Evolutionary conservation across 495 filamentous ascomycete genomes (phyloP).

Genomic region (Pseudotulostoma volvatum): DNA sequence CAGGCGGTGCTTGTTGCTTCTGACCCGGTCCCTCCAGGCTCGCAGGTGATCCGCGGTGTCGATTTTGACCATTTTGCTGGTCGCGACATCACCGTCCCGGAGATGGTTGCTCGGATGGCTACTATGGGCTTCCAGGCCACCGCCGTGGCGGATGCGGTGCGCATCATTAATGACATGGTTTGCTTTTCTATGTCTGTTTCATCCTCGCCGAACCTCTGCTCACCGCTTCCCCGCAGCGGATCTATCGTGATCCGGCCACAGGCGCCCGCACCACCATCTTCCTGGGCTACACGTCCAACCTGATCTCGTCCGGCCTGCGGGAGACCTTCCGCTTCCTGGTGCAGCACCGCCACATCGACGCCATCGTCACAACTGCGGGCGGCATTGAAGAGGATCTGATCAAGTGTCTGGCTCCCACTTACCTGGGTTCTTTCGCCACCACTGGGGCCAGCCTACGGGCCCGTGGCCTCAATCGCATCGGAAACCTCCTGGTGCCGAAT

Average conservation of each 20-base stretch:
- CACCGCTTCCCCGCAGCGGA: conserved; percentile 32
- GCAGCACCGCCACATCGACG: conserved; percentile 76
- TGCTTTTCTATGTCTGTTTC: conserved; percentile 7
- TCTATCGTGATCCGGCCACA: conserved; percentile 59
- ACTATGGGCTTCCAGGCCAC: conserved; percentile 87
- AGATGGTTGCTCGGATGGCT: conserved; percentile 67
- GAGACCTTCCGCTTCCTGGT: conserved; percentile 86
- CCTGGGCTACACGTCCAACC: conserved; percentile 89
- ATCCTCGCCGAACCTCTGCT: not conserved
- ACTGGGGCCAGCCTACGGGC: conserved; percentile 57
- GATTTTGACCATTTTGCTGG: conserved; percentile 73
- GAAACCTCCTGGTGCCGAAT: conserved; percentile 92
- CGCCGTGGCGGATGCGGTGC: conserved; percentile 64
- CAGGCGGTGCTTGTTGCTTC: conserved; percentile 84
- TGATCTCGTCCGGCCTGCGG: conserved; percentile 88
- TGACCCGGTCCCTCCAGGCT: conserved; percentile 56
- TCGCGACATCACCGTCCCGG: conserved; percentile 63
- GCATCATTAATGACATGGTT: conserved; percentile 93
- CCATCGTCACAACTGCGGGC: conserved; percentile 90
- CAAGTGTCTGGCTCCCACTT: conserved; percentile 90
- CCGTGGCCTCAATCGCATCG: conserved; percentile 85
- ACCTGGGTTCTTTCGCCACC: conserved; percentile 69
- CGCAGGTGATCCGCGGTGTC: conserved; percentile 62
- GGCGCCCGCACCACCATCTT: conserved; percentile 74
- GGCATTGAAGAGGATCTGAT: conserved; percentile 96